Evolutionary conservation across 2,329 filamentous ascomycete species (phyloP).

Genomic region (Aspergillus sp.): DNA sequence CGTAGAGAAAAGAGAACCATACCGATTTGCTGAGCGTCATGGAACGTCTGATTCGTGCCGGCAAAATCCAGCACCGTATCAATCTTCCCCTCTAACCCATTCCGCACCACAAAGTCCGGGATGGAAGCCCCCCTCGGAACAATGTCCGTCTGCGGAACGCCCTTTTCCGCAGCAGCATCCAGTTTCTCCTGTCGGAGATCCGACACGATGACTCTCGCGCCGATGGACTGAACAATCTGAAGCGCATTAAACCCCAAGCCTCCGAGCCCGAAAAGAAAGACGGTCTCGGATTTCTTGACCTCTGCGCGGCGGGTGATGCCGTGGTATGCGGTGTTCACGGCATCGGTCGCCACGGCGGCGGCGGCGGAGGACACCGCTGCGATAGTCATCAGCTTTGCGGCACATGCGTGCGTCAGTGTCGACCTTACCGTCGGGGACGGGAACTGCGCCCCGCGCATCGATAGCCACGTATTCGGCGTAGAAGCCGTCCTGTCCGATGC

Average conservation of each 20-base stretch:
- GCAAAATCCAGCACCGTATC: slow-evolving; percentile 35
- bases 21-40: slow-evolving; percentile 26
- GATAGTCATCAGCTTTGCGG: not conserved
- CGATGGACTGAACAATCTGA: slow-evolving; percentile 46
- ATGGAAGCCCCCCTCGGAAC: slow-evolving; percentile 27
- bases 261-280: slow-evolving; percentile 42
- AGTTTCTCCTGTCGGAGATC: slow-evolving; percentile 33
- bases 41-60: slow-evolving; percentile 36
- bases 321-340: slow-evolving; percentile 42
- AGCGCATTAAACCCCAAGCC: slow-evolving; percentile 43
- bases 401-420: not conserved
- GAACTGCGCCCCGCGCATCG: slow-evolving; percentile 22
- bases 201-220: slow-evolving; percentile 43
- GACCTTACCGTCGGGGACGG: slow-evolving; percentile 12
- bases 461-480: slow-evolving; percentile 40
- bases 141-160: slow-evolving; percentile 30
- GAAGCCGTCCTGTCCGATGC: slow-evolving; percentile 45
- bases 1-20: not conserved
- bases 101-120: slow-evolving; percentile 27
- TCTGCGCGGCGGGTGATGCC: slow-evolving; percentile 37
- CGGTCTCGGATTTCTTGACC: slow-evolving; percentile 33
- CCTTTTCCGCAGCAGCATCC: slow-evolving; percentile 27
- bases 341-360: slow-evolving; percentile 42
- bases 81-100: slow-evolving; percentile 20
- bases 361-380: slow-evolving; percentile 20